Conservation (phyloP, 2,329 filamentous ascomycete genomes). For the Colletotrichum salicis region DNA sequence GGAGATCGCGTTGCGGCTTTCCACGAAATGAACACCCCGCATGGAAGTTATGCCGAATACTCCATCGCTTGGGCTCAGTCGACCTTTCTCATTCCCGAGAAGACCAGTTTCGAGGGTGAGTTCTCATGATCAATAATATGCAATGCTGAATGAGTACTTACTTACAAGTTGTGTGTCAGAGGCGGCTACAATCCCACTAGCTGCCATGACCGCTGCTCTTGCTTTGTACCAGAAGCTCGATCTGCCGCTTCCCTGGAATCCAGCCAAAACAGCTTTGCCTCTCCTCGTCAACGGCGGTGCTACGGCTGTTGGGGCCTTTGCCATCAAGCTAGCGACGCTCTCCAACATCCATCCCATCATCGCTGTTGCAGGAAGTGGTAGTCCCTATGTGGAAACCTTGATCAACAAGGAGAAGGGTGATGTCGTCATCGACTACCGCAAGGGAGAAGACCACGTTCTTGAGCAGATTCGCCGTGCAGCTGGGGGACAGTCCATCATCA, state of each 20-base stretch:
- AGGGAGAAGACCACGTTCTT: slow-evolving; percentile 7
- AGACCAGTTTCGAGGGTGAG: slow-evolving; percentile 38
- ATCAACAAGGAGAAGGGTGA: slow-evolving; percentile 37
- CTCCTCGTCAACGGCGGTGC: slow-evolving; percentile 61
- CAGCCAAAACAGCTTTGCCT: slow-evolving; percentile 39
- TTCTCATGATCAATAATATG: not conserved
- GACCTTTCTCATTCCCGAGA: slow-evolving; percentile 49
- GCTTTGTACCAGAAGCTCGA: slow-evolving; percentile 58
- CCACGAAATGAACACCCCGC: slow-evolving; percentile 59
- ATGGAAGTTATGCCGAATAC: slow-evolving; percentile 57
- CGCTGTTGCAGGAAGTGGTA: slow-evolving; percentile 59
- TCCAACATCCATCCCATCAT: slow-evolving; percentile 69
- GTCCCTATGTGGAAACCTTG: slow-evolving; percentile 28
- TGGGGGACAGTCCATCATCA: not conserved
- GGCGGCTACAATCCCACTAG: slow-evolving; percentile 52
- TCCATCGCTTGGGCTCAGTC: slow-evolving; percentile 51
- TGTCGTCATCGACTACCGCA: slow-evolving; percentile 38
- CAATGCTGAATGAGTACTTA: too few species aligned
- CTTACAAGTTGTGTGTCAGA: slow-evolving; percentile 24
- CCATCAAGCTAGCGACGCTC: slow-evolving; percentile 63
- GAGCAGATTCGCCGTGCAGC: not conserved
- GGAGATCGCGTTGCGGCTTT: slow-evolving; percentile 58
- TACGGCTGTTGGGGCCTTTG: slow-evolving; percentile 66
- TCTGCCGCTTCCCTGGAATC: slow-evolving; percentile 61
- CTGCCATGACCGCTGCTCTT: slow-evolving; percentile 53